phyloP scores from a whole-genome alignment of 208 protist genomes.

The Wallacemonas rigidus region DNA sequence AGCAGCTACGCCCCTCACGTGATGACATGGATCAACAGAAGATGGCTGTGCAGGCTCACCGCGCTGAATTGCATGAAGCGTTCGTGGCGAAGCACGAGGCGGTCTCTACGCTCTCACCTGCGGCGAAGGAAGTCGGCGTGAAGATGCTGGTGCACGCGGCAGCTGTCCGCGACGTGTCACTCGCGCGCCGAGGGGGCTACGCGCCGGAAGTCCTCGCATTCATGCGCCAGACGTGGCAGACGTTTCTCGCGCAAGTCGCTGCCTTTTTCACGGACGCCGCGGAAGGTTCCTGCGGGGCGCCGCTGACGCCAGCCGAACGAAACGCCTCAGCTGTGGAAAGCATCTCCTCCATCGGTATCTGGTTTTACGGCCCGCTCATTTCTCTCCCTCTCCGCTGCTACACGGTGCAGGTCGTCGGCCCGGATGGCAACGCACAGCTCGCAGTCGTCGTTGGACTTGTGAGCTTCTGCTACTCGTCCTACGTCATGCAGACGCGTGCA shows the following conservation, averaged over 20 bases:
- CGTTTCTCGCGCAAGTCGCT: conserved; percentile 53
- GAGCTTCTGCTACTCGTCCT: conserved; percentile 77
- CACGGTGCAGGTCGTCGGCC: conserved; percentile 40
- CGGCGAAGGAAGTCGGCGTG: conserved; percentile 35
- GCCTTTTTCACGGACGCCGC: conserved; percentile 30
- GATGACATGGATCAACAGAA: conserved; percentile 45
- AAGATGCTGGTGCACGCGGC: conserved; percentile 52
- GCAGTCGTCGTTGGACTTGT: conserved; percentile 61
- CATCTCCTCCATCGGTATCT: conserved; percentile 72
- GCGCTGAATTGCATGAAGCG: conserved; percentile 33
- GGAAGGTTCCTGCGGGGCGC: neutral
- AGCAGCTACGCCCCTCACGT: conserved; percentile 11
- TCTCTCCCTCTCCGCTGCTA: conserved; percentile 72
- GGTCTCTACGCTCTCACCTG: conserved; percentile 22
- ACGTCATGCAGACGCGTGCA: conserved; percentile 64
- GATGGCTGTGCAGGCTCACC: conserved; percentile 22
- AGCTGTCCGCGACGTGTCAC: conserved; percentile 38
- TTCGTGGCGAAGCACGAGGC: conserved; percentile 48
- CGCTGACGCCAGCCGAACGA: conserved; percentile 10
- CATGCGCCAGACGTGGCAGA: conserved; percentile 56
- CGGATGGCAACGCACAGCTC: conserved; percentile 39
- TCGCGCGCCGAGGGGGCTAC: conserved; percentile 25
- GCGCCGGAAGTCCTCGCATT: conserved; percentile 44
- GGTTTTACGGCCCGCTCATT: conserved; percentile 61
- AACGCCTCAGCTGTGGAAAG: conserved; percentile 58